phyloP scores from a whole-genome alignment of 495 filamentous ascomycete genomes.

The Trichocladium uniseriatum region DNA sequence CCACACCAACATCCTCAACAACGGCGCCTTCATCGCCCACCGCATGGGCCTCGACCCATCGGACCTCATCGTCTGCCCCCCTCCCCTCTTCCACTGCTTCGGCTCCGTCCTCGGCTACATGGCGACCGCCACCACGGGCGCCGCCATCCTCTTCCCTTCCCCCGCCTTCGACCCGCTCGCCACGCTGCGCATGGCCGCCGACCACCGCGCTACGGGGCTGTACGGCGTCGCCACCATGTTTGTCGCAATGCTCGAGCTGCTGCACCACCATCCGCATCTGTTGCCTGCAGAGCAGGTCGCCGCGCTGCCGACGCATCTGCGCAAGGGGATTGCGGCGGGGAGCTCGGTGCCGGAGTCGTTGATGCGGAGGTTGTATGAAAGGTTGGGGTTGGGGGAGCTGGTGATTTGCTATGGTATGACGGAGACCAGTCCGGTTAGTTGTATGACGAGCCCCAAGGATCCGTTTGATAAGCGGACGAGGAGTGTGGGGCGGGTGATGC shows the following conservation, averaged over 20 bases:
- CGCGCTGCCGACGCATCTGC: conserved; percentile 55
- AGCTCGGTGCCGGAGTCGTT: conserved; percentile 71
- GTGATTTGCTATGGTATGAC: conserved; percentile 99
- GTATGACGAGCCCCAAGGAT: conserved; percentile 82
- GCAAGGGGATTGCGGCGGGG: conserved; percentile 90
- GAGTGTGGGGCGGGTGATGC: conserved; percentile 68
- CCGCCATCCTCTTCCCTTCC: conserved; percentile 73
- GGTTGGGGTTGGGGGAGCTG: conserved; percentile 71
- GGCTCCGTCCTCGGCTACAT: conserved; percentile 86
- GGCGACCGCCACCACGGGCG: conserved; percentile 84
- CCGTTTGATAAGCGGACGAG: conserved; percentile 68
- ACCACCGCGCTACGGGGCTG: conserved; percentile 70
- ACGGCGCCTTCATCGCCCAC: conserved; percentile 59
- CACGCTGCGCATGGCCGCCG: conserved; percentile 59
- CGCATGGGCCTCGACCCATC: conserved; percentile 54
- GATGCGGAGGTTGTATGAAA: conserved; percentile 69
- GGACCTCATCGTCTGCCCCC: conserved; percentile 60
- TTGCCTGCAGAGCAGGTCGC: conserved; percentile 22
- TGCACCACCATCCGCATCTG: conserved; percentile 42
- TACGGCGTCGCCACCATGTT: conserved; percentile 98
- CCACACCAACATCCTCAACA: conserved; percentile 80
- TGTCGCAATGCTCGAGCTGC: conserved; percentile 68
- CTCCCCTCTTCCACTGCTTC: conserved; percentile 74
- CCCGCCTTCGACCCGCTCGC: conserved; percentile 80
- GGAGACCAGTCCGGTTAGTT: conserved; percentile 84